A percentile compares a stretch with the other conserved stretches of the same genome.
Conservation (phyloP, 805 yeast species). For the Starmera quercuum region DNA sequence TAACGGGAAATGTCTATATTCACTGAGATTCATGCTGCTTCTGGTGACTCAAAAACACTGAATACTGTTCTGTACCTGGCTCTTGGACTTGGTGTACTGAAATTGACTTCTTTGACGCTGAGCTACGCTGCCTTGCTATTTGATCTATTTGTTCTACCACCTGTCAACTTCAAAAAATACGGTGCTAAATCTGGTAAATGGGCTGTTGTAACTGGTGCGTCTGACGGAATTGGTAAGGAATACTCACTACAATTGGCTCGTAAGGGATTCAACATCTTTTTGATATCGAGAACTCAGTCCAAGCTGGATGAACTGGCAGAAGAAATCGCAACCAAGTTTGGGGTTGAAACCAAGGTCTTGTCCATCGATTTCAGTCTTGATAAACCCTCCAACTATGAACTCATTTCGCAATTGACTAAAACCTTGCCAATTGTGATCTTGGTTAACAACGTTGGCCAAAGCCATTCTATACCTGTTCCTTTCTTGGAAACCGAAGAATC, state of each 20-base stretch:
- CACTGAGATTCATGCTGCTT: conserved; percentile 3
- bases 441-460: conserved; percentile 89
- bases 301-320: conserved; percentile 62
- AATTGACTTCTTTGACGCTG: conserved; percentile 43
- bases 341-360: conserved; percentile 55
- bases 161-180: conserved; percentile 50
- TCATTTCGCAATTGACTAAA: conserved; percentile 37
- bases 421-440: conserved; percentile 63
- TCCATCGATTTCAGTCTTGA: conserved; percentile 78
- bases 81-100: conserved; percentile 55
- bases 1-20: conserved; percentile 3
- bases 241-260: conserved; percentile 79
- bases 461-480: conserved; percentile 93
- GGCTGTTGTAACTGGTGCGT: conserved; percentile 97
- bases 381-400: conserved; percentile 44
- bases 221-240: conserved; percentile 96
- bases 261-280: conserved; percentile 73
- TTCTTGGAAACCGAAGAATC: conserved; percentile 69
- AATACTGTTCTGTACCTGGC: conserved; percentile 28
- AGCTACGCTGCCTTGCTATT: conserved; percentile 45
- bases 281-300: conserved; percentile 77
- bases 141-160: conserved; percentile 59
- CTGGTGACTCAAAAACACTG: conserved; percentile 14
- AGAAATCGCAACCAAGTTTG: conserved; percentile 53
- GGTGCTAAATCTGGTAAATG: conserved; percentile 71